These are phyloP conservation scores for Chaetomiaceae sp. DNA, from an alignment of 2,329 filamentous ascomycete genomes.

Conservation along the genomic window DNA sequence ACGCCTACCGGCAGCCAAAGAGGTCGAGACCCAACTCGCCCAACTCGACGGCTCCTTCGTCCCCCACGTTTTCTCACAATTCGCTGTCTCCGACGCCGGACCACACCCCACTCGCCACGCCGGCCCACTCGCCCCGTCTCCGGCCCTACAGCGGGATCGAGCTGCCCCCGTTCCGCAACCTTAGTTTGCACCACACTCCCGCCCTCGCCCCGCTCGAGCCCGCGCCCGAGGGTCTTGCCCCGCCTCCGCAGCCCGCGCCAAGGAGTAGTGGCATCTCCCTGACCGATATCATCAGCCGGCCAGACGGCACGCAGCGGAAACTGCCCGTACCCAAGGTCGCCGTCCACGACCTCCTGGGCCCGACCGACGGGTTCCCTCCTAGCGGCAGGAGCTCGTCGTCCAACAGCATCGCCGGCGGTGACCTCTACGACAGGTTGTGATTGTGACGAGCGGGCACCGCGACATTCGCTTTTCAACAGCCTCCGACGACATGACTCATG, in stretches of 20 bases:
- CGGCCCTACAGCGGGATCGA: constrained; percentile 74
- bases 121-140: constrained; percentile 88
- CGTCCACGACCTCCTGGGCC: constrained; percentile 76
- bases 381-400: constrained; percentile 74
- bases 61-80: constrained; percentile 93
- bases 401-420: constrained; percentile 71
- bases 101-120: constrained; percentile 96
- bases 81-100: constrained; percentile 93
- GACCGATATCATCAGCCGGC: constrained; percentile 85
- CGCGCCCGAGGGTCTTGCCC: constrained; percentile 43
- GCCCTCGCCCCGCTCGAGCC: constrained; percentile 58
- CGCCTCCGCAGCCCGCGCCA: constrained; percentile 48
- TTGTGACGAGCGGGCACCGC: not conserved
- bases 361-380: constrained; percentile 59
- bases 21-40: constrained; percentile 90
- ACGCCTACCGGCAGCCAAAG: constrained; percentile 69
- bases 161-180: constrained; percentile 74
- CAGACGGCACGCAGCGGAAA: constrained; percentile 84
- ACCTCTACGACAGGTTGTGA: constrained; percentile 56
- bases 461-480: constrained; percentile 4
- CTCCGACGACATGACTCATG: constrained; percentile 23
- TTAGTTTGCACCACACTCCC: constrained; percentile 52
- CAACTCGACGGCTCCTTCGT: constrained; percentile 91
- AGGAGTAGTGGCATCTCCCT: constrained; percentile 70
- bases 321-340: constrained; percentile 88